Conservation (phyloP, 2,329 filamentous ascomycete genomes). For the Apiospora arundinis region DNA sequence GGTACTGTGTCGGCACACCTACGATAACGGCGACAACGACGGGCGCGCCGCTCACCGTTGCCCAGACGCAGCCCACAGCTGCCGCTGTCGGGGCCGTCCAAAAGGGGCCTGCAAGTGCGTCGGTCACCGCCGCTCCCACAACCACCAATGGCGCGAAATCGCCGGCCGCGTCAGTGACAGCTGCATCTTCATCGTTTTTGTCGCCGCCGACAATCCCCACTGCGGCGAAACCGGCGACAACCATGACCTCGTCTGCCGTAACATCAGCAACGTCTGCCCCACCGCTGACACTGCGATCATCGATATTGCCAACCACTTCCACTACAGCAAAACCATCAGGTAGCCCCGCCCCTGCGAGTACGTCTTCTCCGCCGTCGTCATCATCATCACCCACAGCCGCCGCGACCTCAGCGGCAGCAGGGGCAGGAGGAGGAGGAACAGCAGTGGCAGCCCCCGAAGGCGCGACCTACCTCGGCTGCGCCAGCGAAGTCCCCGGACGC, state of each 20-base stretch:
- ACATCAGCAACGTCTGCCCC: neutral
- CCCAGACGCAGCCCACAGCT: neutral
- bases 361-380: neutral
- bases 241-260: neutral
- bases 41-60: neutral
- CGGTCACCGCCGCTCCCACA: neutral
- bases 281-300: neutral
- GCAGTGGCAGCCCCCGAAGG: neutral
- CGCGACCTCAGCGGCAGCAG: neutral
- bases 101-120: neutral
- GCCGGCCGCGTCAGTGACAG: neutral
- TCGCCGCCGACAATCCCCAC: neutral
- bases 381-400: neutral
- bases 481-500: constrained; percentile 30
- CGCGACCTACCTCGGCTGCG: constrained; percentile 29
- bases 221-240: neutral
- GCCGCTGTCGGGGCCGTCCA: neutral
- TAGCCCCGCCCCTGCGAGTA: neutral
- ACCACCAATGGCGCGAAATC: neutral
- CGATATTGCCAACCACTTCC: too few species aligned
- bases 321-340: too few species aligned
- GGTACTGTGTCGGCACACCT: neutral
- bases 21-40: too few species aligned
- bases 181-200: neutral
- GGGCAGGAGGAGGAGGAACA: neutral